Conservation (phyloP, 2,329 filamentous ascomycete genomes). For the Metarhizium rileyi region DNA sequence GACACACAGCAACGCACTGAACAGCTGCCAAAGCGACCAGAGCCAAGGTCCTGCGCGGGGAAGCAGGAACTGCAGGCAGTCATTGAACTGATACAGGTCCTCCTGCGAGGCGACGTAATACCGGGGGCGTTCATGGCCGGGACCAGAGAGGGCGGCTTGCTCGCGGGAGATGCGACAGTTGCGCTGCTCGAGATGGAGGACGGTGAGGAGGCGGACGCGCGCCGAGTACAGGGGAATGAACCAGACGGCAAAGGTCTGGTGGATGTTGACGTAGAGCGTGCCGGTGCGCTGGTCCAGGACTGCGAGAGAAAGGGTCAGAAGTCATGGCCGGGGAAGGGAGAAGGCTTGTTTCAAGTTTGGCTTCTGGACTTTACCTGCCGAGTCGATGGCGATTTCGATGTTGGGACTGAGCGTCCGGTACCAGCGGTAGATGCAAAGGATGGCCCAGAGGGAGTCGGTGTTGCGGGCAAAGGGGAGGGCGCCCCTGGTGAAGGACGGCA, state of each 20-base stretch:
- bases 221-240: slow-evolving; percentile 66
- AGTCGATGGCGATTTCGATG: slow-evolving; percentile 59
- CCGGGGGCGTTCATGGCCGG: slow-evolving; percentile 14
- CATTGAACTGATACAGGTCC: slow-evolving; percentile 70
- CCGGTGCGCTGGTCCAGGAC: slow-evolving; percentile 58
- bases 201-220: slow-evolving; percentile 56
- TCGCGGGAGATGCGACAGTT: slow-evolving; percentile 12
- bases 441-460: slow-evolving; percentile 54
- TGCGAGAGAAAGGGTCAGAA: slow-evolving; percentile 17
- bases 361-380: slow-evolving; percentile 35
- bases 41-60: slow-evolving; percentile 49
- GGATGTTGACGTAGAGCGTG: slow-evolving; percentile 64
- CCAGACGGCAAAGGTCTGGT: slow-evolving; percentile 70
- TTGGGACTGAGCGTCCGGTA: slow-evolving; percentile 74
- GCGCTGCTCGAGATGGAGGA: slow-evolving; percentile 50
- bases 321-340: too few species aligned
- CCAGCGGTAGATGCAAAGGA: slow-evolving; percentile 67
- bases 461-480: slow-evolving; percentile 29
- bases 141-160: slow-evolving; percentile 9
- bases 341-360: neutral
- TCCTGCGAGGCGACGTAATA: slow-evolving; percentile 72
- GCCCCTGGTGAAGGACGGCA: slow-evolving; percentile 41
- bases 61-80: slow-evolving; percentile 63
- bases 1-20: slow-evolving; percentile 55
- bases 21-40: slow-evolving; percentile 49